phyloP scores from a whole-genome alignment of 352 stramenopile genomes.

The Globisporangium splendens region DNA sequence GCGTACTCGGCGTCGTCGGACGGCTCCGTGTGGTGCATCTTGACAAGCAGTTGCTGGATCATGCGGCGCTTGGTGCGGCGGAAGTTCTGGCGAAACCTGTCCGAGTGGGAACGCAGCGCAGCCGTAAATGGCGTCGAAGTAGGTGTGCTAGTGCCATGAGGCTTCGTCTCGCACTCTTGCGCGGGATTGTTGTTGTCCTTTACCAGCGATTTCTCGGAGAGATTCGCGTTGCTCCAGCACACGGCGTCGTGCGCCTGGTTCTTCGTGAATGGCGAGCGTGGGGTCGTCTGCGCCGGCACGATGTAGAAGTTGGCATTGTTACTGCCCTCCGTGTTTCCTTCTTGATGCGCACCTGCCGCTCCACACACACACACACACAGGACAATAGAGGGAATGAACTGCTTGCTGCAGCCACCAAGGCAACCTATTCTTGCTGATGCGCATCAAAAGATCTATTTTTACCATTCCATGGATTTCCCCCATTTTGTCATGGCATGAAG shows the following conservation, averaged over 20 bases:
- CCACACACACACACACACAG: no score
- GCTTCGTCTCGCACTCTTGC: no score
- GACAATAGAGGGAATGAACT: no score
- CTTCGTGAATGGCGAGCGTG: background rate
- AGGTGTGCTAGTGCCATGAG: background rate
- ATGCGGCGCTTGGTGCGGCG: slow-evolving; percentile 39
- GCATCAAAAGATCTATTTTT: no score
- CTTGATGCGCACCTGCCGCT: background rate
- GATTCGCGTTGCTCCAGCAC: slow-evolving; percentile 13
- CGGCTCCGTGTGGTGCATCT: slow-evolving; percentile 33
- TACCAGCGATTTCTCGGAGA: background rate
- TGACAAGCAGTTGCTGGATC: slow-evolving; percentile 42
- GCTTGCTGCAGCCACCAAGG: no score
- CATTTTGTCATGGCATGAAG: no score
- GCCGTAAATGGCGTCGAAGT: background rate
- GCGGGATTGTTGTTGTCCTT: background rate
- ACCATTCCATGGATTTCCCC: no score
- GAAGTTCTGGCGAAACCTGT: slow-evolving; percentile 27
- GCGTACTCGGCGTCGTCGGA: slow-evolving; percentile 42
- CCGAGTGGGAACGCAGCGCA: background rate
- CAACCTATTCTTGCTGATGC: no score
- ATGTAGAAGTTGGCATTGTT: slow-evolving; percentile 2
- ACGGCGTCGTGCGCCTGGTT: slow-evolving; percentile 4
- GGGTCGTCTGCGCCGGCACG: background rate
- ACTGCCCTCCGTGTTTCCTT: background rate